Evolutionary conservation across 2,329 filamentous ascomycete species (phyloP), one percentile per base, ranked within the genome.

Genomic region (Amauroascus verrucosus): DNA sequence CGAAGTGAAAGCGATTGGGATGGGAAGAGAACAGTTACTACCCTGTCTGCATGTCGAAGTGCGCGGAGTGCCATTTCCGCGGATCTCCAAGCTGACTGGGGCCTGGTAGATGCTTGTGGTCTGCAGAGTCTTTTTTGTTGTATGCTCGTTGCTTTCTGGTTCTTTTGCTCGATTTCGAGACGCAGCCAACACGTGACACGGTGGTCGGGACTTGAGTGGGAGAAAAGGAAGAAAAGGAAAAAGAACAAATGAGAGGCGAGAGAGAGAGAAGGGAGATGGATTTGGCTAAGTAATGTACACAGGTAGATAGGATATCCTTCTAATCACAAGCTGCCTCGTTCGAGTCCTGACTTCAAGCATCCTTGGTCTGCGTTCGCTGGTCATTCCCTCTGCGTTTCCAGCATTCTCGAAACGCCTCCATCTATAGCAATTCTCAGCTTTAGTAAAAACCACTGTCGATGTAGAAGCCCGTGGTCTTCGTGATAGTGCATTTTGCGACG

Each of bases 341-440:
- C 32, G 40, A n/a, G n/a, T n/a, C n/a, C n/a, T n/a, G n/a, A n/a
- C n/a, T n/a, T 62, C 61, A 81, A 35, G 75, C 78, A 65, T 95
- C 84, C 65, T 88, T 91, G 40, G 79, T 83, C 51, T 78, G 78
- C 0, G 90, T 96, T 63, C 93, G 81, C 67, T 85, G 74, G 63
- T 95, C 84, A 68, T 97, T 97, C 47, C 88, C 84, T 63, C 94
- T 84, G 58, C 77, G 77, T 72, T 94, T 95, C 91, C 91, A 97
- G 70, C 91, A 97, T 63, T 85, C 79, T 64, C 83, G 83, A 67
- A 97, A 97, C 1, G 79, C 77, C 65, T 93, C 85, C 86, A 97
- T 94, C 91, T 97, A 61, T 28, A 46, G 32, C 38, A 40, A 51
- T 14, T 22, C 26, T 49, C 46, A 49, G 18, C 48, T 3, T 26